These are phyloP conservation scores for Neopestalotiopsis sp. DNA, from an alignment of 2,329 filamentous ascomycete species.

Conservation along the genomic window DNA sequence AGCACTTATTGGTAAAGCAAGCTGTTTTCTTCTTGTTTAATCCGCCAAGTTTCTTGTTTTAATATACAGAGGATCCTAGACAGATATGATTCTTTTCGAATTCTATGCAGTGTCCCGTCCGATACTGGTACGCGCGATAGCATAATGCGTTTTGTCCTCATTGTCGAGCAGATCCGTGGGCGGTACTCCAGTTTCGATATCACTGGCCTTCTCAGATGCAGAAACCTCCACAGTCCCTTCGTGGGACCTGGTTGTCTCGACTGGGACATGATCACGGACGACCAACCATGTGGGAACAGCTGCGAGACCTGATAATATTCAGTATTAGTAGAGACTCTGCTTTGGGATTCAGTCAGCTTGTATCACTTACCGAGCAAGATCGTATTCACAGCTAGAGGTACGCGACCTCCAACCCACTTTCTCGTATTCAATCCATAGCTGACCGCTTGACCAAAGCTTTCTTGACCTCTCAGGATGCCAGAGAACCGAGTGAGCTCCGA, in stretches of 20 bases:
- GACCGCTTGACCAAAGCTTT: slow-evolving; percentile 46
- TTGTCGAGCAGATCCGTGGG: background rate
- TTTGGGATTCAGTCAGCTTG: background rate
- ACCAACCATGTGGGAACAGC: slow-evolving; percentile 37
- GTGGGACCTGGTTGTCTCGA: slow-evolving; percentile 23
- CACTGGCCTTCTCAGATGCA: background rate
- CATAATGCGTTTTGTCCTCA: background rate
- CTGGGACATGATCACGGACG: slow-evolving; percentile 34
- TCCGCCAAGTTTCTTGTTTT: no score
- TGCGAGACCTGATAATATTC: slow-evolving; percentile 28
- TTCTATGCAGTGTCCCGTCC: background rate
- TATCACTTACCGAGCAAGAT: slow-evolving; percentile 40
- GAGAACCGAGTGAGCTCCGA: slow-evolving; percentile 51
- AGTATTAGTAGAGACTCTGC: background rate
- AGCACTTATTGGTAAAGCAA: no score
- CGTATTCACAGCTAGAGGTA: slow-evolving; percentile 44
- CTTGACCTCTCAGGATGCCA: slow-evolving; percentile 45
- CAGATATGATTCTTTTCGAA: no score
- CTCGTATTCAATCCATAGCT: slow-evolving; percentile 44
- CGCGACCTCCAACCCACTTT: slow-evolving; percentile 43
- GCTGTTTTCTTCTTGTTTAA: no score
- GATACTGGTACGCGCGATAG: background rate
- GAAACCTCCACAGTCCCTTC: background rate
- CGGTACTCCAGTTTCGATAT: background rate
- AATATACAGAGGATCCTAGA: background rate